phyloP scores from a whole-genome alignment of 202 grass and related monocot species.

The Digitaria exilis region DNA sequence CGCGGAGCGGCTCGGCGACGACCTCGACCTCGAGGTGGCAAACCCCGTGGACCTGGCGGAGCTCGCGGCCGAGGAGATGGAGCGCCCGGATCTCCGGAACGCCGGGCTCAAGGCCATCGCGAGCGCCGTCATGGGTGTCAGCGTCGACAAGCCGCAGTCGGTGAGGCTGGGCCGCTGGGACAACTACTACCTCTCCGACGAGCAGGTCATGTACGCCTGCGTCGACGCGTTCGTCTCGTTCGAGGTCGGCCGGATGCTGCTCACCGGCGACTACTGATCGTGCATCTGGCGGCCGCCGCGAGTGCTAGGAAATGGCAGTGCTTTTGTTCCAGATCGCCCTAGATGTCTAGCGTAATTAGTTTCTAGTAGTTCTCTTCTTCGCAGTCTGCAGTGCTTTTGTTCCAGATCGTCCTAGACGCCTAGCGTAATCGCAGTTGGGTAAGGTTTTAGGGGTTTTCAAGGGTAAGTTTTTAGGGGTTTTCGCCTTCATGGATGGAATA shows the following conservation, averaged over 20 bases:
- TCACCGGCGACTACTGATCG: conserved; percentile 30
- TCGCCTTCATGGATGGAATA: neutral
- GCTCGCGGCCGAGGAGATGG: conserved; percentile 38
- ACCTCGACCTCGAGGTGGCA: conserved; percentile 23
- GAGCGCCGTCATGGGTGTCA: conserved; percentile 33
- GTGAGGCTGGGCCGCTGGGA: conserved; percentile 60
- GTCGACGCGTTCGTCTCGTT: conserved; percentile 66
- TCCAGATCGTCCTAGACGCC: neutral
- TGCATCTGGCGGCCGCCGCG: conserved; percentile 1
- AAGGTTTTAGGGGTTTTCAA: no score
- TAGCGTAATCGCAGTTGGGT: neutral
- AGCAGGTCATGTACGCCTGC: conserved; percentile 62
- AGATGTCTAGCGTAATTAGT: no score
- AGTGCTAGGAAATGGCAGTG: neutral
- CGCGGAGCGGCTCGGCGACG: conserved; percentile 39
- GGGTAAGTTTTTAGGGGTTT: neutral
- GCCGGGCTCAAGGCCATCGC: conserved; percentile 43
- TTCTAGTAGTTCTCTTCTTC: no score
- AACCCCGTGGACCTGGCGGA: conserved; percentile 34
- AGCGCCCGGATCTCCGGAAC: conserved; percentile 29
- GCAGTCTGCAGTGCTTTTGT: neutral
- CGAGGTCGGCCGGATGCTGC: conserved; percentile 49
- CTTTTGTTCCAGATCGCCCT: neutral
- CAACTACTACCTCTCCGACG: conserved; percentile 5
- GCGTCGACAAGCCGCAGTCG: conserved; percentile 35